Evolutionary conservation across 495 filamentous ascomycete species (phyloP).

Genomic region (Jackrogersella multiformis): DNA sequence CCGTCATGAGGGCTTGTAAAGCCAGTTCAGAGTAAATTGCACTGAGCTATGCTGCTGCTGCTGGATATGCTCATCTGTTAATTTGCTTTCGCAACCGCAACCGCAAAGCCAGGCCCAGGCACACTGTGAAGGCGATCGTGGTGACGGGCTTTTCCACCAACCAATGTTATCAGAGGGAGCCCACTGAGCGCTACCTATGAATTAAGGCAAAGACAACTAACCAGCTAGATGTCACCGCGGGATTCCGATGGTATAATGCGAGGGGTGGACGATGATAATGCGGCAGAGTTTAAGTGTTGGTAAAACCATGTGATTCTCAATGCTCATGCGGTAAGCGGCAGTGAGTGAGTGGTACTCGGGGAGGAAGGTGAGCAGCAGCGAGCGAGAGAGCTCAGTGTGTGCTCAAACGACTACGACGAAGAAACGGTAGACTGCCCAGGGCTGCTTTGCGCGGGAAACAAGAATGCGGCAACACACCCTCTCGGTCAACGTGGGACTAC

Average conservation of each 20-base stretch:
- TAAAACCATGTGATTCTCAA: constrained; percentile 35
- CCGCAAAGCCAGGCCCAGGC: constrained; percentile 39
- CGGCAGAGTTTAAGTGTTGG: constrained; percentile 29
- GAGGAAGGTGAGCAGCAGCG: constrained; percentile 8
- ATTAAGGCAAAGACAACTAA: constrained; percentile 17
- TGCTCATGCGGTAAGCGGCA: constrained; percentile 36
- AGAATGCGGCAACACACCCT: constrained; percentile 15
- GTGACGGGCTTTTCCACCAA: constrained; percentile 25
- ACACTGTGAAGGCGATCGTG: constrained; percentile 13
- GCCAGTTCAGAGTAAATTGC: constrained; percentile 9
- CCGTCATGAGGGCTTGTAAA: constrained; percentile 7
- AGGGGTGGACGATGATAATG: constrained; percentile 23
- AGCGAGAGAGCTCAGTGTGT: constrained; percentile 10
- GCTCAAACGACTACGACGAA: constrained; percentile 34
- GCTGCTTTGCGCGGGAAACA: constrained; percentile 15
- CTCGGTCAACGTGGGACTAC: constrained; percentile 23
- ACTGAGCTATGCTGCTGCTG: constrained; percentile 13
- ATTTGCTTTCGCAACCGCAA: too few relatives aligned
- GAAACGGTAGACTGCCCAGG: not conserved
- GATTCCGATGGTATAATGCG: constrained; percentile 34
- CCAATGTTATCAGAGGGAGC: constrained; percentile 26
- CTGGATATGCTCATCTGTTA: constrained; percentile 32
- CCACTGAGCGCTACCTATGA: constrained; percentile 22
- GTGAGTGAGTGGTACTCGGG: constrained; percentile 36
- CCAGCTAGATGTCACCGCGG: constrained; percentile 25